phyloP scores from a whole-genome alignment of 2,329 filamentous ascomycete genomes.

The Aspergillus clavatus region DNA sequence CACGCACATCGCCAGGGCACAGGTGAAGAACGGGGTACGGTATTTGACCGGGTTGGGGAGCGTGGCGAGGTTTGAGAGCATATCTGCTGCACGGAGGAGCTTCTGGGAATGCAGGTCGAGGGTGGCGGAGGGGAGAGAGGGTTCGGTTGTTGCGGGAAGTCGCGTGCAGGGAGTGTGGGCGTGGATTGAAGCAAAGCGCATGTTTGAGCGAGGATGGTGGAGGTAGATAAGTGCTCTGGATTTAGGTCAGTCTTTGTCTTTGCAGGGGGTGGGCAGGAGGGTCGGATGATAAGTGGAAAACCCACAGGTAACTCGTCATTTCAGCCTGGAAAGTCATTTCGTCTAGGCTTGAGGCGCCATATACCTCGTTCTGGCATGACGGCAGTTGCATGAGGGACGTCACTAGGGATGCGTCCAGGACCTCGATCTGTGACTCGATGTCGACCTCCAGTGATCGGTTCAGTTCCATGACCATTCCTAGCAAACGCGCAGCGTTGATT shows the following conservation, averaged over 20 bases:
- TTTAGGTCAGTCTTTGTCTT: not conserved
- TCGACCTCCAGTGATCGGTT: constrained; percentile 19
- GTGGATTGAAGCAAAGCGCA: constrained; percentile 34
- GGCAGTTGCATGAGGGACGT: constrained; percentile 69
- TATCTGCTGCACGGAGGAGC: constrained; percentile 69
- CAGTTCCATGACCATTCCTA: constrained; percentile 61
- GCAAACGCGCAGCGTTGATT: constrained; percentile 67
- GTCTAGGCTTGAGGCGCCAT: constrained; percentile 64
- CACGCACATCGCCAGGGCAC: constrained; percentile 66
- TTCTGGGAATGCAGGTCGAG: constrained; percentile 61
- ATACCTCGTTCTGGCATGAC: constrained; percentile 57
- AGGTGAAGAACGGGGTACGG: constrained; percentile 76
- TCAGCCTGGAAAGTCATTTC: constrained; percentile 44
- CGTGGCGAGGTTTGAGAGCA: constrained; percentile 67
- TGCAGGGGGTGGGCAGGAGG: not conserved
- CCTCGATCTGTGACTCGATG: constrained; percentile 34
- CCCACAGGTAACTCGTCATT: constrained; percentile 27
- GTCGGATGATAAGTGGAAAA: not conserved
- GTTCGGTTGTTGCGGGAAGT: constrained; percentile 4
- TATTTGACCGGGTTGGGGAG: constrained; percentile 49
- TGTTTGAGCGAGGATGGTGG: constrained; percentile 67
- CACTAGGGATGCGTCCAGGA: constrained; percentile 51
- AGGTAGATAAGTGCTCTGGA: constrained; percentile 56
- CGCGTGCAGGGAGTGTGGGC: constrained; percentile 15
- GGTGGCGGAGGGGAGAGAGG: constrained; percentile 1